Base-by-base conservation (phyloP, 2,329 filamentous ascomycete species). In the Colletotrichum sp. region DNA sequence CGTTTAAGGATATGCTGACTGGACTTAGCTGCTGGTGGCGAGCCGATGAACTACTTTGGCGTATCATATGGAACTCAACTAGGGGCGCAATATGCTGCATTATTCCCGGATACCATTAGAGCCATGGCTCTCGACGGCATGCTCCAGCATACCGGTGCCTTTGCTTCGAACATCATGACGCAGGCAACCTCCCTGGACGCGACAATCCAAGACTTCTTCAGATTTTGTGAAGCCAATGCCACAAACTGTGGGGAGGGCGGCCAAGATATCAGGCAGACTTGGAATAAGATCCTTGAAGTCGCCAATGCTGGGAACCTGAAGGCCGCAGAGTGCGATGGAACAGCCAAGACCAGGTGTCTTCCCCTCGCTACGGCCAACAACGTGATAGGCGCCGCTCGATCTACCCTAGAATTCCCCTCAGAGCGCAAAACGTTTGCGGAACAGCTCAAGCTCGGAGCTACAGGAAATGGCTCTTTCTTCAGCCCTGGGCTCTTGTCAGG, bases 91-190 rank as follows among this genome's bases (percentile, higher is more conserved):
- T 76, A 69, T 21, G 69, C 73, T 8, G 73, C 73, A 7, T 24
- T 76, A 1, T 76, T 76, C 16, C 73, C 73, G 2, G 16, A n/a
- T 0, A 21, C 36, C 7, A 64, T 76, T 5, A 39, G 73, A 34
- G 73, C 73, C 16, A 76, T 76, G 73, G 73, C 73, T 4, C 57
- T 76, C 12, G 73, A 76, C 34, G 73, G 73, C 18, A 73, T 76
- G 36, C 21, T 76, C 12, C 73, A 76, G 39, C 73, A 76, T 8
- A 76, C 73, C 2, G 73, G 73, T 8, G 49, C 73, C 2, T 76
- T 63, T 8, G 73, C 73, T 1, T 68, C 69, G 1, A 76, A 76
- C 32, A 76, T 76, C 26, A 64, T 76, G 69, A 76, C 73, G 16
- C 73, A 76, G 57, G 73, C 73, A 8, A 76, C 73, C 16, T 76